Percentiles rank a stretch among this genome's conserved stretches.
Evolutionary conservation across 805 yeast species (phyloP).

Genomic region (Yarrowia osloensis): DNA sequence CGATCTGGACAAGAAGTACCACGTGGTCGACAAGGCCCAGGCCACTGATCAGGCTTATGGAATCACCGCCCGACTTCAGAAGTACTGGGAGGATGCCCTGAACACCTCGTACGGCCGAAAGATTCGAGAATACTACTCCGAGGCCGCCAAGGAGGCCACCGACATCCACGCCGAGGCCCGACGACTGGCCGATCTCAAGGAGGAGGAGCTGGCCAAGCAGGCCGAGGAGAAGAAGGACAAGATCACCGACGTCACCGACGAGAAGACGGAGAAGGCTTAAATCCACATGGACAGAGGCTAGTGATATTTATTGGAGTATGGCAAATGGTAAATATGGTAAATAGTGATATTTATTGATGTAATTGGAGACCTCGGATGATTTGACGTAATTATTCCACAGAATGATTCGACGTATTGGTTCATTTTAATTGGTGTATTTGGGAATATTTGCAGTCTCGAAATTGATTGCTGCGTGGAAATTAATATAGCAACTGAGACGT

Average conservation of each 20-base stretch:
- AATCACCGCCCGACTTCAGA: slow-evolving; percentile 46
- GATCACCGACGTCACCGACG: neutral
- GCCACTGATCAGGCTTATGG: slow-evolving; percentile 48
- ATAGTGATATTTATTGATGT: no score
- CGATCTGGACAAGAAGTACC: slow-evolving; percentile 61
- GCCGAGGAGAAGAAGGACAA: neutral
- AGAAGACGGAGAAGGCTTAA: slow-evolving; percentile 19
- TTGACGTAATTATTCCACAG: no score
- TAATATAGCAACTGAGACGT: no score
- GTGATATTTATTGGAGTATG: slow-evolving; percentile 6
- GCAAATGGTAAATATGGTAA: no score
- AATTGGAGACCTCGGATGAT: no score
- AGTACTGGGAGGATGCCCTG: slow-evolving; percentile 44
- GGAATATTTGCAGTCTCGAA: no score
- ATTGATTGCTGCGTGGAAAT: no score
- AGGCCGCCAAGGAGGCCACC: slow-evolving; percentile 55
- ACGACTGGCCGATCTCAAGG: slow-evolving; percentile 63
- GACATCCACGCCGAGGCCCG: slow-evolving; percentile 75
- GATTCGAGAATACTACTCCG: slow-evolving; percentile 61
- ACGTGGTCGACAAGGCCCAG: slow-evolving; percentile 56
- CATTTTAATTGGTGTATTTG: no score
- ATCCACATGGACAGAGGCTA: neutral
- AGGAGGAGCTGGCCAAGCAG: slow-evolving; percentile 28
- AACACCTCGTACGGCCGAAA: slow-evolving; percentile 53
- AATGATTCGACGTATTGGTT: no score